Evolutionary conservation across 2,329 filamentous ascomycete genomes (phyloP), one percentile per base, ranked within the genome.

Genomic region (Didymella segeticola): DNA sequence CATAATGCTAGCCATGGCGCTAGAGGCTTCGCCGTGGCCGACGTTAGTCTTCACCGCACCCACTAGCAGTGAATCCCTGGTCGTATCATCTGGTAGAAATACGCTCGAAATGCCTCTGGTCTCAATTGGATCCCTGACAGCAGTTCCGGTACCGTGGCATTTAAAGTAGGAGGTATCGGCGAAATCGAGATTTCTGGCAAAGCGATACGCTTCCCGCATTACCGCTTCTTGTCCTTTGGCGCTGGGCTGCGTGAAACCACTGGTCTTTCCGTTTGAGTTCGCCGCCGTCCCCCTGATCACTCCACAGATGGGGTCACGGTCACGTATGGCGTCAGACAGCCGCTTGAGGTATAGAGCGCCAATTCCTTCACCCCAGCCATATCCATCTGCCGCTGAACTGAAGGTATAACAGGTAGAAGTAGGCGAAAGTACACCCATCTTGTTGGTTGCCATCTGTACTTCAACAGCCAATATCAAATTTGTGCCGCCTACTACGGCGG

Each of bases 61-160:
- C 7, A 42, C n/a, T 6, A 39, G n/a, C 5, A 39, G 38, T 15
- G 38, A 26, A 19, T 19, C 12, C 6, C 23, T 22, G 12, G 20
- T 5, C 11, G 20, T 26, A 29, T 15, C n/a, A 4, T 27, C 25
- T 5, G 22, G 17, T 12, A 37, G 34, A 30, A 64, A 62, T 2
- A 56, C 61, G n/a, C 5, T 37, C 31, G 17, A 54, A 26, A 59
- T 54, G 6, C 58, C 61, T 22, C 20, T 26, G 0, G 53, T 58
- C 37, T 73, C 69, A 4, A 67, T 54, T 0, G 63, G 60, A 36
- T 70, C 66, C 3, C 84, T 83, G 2, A 79, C 82, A 33, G 79
- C 76, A 0, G 84, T 86, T 2, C 84, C 84, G 4, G 66, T 66
- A 4, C 60, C 63, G 49, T 78, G 76, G 2, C 67, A 69, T 54